Evolutionary conservation across 73 alveolate genomes (phyloP), one percentile per base, ranked within the genome.

Genomic region (Paramecium caudatum): DNA sequence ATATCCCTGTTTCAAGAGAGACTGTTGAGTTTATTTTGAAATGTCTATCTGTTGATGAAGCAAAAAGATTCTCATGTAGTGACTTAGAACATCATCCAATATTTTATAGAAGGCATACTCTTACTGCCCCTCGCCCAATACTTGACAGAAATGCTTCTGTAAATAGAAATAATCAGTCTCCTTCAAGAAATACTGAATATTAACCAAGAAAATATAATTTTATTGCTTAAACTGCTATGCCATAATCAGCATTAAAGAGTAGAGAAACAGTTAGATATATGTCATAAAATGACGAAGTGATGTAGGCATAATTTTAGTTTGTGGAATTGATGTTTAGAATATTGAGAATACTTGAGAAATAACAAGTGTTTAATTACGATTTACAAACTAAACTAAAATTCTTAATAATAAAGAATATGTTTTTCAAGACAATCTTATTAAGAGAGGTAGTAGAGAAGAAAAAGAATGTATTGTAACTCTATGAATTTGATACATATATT

Each of bases 81-180:
- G 88, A 74, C 15, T 17, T 74, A 39, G 88, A 74, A 41, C 30
- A 74, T 23, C 88, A 74, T 74, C 69, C 88, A 9, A 41, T 74
- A 10, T 74, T 69, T 37, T 41, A 27, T 15, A 16, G 88, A 41
- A 74, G 69, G 17, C 39, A 74, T 41, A 74, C 88, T 4, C 19
- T 45, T 37, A 74, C 88, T 45, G 69, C n/a, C 8, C 88, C 88
- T 8, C 36, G 69, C 19, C 88, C 88, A 74, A 5, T 74, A 13
- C 33, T 25, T 2, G 68, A 74, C 12, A 74, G 88, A 74, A 74
- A 23, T 74, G 17, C 46, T 21, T 74, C 88, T 39, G 12, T 27
- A 10, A n/a, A 74, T 25, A 4, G 47, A 17, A 23, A 63, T 63
- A 5, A 63, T 63, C 6, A 13, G 1, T 27, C 55, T 45, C 88